A percentile compares a stretch with the other conserved stretches of the same genome.
These are phyloP conservation scores for Diaporthe citrichinensis DNA, from an alignment of 2,329 filamentous ascomycete genomes.

Conservation along the genomic window DNA sequence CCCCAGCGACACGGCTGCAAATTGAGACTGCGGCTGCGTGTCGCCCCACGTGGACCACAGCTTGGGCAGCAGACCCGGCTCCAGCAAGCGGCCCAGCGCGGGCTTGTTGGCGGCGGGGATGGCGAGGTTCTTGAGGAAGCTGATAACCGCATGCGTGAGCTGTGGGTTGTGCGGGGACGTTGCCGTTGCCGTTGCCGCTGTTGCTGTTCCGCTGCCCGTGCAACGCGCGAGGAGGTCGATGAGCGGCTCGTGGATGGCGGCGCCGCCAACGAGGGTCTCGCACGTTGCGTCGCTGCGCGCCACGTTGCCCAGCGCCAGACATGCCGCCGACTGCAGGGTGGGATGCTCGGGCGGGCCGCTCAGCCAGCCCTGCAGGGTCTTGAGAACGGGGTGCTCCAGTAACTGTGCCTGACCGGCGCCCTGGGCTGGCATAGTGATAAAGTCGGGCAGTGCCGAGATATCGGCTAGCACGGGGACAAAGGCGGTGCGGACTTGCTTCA, in stretches of 20 bases:
- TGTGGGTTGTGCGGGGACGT: conserved; percentile 51
- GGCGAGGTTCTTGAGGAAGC: conserved; percentile 76
- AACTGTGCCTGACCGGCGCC: conserved; percentile 5
- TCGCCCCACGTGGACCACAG: conserved; percentile 64
- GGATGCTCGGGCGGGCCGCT: conserved; percentile 51
- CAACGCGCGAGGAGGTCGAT: conserved; percentile 57
- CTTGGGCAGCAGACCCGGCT: conserved; percentile 61
- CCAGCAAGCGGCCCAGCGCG: conserved; percentile 63
- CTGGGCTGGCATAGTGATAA: conserved; percentile 45
- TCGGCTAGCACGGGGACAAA: conserved; percentile 67
- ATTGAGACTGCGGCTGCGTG: conserved; percentile 70
- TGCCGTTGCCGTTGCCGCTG: background rate
- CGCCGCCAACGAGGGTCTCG: conserved; percentile 62
- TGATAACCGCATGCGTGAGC: conserved; percentile 69
- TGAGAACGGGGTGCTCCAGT: conserved; percentile 49
- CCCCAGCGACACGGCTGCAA: conserved; percentile 70
- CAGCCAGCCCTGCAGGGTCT: conserved; percentile 59
- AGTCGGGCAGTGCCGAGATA: conserved; percentile 60
- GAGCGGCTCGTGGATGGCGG: conserved; percentile 61
- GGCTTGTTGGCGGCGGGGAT: conserved; percentile 70
- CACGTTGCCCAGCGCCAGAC: conserved; percentile 73
- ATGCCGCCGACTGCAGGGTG: conserved; percentile 69
- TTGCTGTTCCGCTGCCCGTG: conserved; percentile 48
- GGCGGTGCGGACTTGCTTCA: conserved; percentile 63
- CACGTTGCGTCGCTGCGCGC: conserved; percentile 70